Percentiles rank a stretch among this genome's conserved stretches.
Conservation (phyloP, 225 moss, liverwort and hornwort genomes). For the Anthoceros angustus region DNA sequence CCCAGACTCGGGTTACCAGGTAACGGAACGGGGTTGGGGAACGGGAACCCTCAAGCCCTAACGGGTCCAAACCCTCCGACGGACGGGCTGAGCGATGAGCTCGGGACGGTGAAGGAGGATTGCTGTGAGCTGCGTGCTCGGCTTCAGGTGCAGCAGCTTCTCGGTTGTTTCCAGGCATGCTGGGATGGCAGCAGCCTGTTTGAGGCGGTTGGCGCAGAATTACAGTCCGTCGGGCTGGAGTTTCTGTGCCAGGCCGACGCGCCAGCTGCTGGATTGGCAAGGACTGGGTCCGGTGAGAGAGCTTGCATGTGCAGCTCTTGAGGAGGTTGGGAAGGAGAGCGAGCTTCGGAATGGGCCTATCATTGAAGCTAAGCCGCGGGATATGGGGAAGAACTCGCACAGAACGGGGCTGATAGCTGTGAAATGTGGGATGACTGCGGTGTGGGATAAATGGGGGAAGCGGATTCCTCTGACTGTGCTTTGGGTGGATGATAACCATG, state of each 20-base stretch:
- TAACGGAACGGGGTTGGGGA: no score
- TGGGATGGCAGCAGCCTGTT: not conserved
- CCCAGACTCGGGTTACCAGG: no score
- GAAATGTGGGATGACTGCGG: conserved; percentile 90
- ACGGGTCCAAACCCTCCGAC: no score
- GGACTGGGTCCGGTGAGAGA: not conserved
- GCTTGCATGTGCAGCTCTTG: not conserved
- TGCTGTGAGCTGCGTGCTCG: no score
- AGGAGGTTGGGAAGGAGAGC: not conserved
- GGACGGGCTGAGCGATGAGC: no score
- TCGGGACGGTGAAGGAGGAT: no score
- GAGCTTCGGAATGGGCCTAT: not conserved
- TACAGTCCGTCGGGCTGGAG: not conserved
- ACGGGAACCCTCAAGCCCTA: no score
- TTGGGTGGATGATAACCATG: conserved; percentile 95
- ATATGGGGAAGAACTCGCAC: conserved; percentile 24
- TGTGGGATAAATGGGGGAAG: conserved; percentile 96
- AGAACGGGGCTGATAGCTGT: conserved; percentile 80
- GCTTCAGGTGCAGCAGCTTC: no score
- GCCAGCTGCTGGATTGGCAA: not conserved
- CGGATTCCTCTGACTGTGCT: conserved; percentile 85
- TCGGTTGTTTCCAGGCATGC: not conserved
- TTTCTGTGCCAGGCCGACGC: not conserved
- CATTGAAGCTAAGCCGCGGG: not conserved
- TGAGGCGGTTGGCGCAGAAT: not conserved